Percentiles rank a stretch among this genome's conserved stretches.
phyloP scores from a whole-genome alignment of 2,329 filamentous ascomycete species.

The Aspergillus thermomutatus region DNA sequence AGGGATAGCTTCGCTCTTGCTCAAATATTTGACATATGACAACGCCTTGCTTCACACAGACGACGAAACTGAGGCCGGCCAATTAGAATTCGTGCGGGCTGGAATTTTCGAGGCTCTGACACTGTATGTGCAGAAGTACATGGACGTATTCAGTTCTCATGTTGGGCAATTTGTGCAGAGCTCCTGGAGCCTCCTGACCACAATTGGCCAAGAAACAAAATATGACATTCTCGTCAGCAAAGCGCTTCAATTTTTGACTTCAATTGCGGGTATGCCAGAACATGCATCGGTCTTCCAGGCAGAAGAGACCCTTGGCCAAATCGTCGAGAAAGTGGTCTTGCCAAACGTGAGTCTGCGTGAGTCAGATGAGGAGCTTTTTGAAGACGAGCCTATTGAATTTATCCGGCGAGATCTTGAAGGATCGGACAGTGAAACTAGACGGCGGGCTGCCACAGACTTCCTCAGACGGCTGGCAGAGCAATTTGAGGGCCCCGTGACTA shows the following conservation, averaged over 20 bases:
- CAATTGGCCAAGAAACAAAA: constrained; percentile 80
- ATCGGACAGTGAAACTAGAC: constrained; percentile 89
- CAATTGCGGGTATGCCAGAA: constrained; percentile 71
- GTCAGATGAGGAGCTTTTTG: constrained; percentile 91
- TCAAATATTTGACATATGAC: constrained; percentile 90
- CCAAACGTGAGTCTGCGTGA: constrained; percentile 90
- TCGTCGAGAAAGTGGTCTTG: constrained; percentile 93
- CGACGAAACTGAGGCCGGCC: constrained; percentile 84
- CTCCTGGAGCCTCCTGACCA: constrained; percentile 87
- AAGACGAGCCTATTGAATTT: constrained; percentile 98
- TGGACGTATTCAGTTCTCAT: constrained; percentile 83
- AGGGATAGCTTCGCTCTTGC: constrained; percentile 72
- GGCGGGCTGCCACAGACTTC: constrained; percentile 92
- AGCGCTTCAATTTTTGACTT: constrained; percentile 89
- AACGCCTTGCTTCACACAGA: constrained; percentile 79
- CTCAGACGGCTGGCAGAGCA: constrained; percentile 82
- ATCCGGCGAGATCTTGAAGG: constrained; percentile 93
- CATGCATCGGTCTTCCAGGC: constrained; percentile 86
- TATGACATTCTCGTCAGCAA: constrained; percentile 94
- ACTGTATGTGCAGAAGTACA: constrained; percentile 90
- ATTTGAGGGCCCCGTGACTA: constrained; percentile 81
- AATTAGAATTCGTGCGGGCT: constrained; percentile 81
- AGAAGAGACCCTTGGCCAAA: constrained; percentile 72
- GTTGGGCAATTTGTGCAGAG: constrained; percentile 82
- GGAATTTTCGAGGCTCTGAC: constrained; percentile 90